Evolutionary conservation across 176 grass and related monocot genomes (phyloP).

Genomic region (Paspalum notatum): DNA sequence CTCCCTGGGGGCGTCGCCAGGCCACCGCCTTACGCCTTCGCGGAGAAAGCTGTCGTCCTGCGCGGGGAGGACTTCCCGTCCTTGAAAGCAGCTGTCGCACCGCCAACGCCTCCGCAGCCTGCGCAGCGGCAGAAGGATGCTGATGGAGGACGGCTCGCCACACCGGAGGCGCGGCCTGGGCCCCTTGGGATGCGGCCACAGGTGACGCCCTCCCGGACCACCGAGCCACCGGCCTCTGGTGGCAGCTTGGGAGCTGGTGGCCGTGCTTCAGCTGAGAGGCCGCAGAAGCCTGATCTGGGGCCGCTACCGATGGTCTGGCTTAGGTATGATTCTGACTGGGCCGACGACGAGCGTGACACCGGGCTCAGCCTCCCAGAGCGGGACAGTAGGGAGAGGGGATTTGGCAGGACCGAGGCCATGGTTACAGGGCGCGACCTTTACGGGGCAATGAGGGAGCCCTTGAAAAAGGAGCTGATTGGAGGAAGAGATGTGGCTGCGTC

Average conservation of each 20-base stretch:
- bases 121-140: constrained; percentile 61
- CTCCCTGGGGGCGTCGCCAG: constrained; percentile 22
- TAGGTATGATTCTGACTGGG: constrained; percentile 88
- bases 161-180: constrained; percentile 29
- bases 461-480: constrained; percentile 61
- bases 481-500: constrained; percentile 46
- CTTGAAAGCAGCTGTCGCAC: constrained; percentile 65
- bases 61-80: constrained; percentile 96
- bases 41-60: constrained; percentile 74
- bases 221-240: constrained; percentile 41
- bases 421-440: constrained; percentile 43
- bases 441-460: constrained; percentile 49
- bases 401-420: constrained; percentile 54
- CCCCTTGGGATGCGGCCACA: constrained; percentile 87
- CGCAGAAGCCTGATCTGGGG: constrained; percentile 54
- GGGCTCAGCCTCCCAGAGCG: constrained; percentile 77
- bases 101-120: constrained; percentile 40
- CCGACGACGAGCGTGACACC: constrained; percentile 95
- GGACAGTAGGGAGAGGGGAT: constrained; percentile 58
- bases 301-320: constrained; percentile 63
- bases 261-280: constrained; percentile 43
- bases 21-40: constrained; percentile 47
- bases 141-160: constrained; percentile 41
- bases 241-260: constrained; percentile 31
- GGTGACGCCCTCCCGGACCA: constrained; percentile 48